Conservation (phyloP, 192 early-diverging fungal species). For the Coemansia sp. region DNA sequence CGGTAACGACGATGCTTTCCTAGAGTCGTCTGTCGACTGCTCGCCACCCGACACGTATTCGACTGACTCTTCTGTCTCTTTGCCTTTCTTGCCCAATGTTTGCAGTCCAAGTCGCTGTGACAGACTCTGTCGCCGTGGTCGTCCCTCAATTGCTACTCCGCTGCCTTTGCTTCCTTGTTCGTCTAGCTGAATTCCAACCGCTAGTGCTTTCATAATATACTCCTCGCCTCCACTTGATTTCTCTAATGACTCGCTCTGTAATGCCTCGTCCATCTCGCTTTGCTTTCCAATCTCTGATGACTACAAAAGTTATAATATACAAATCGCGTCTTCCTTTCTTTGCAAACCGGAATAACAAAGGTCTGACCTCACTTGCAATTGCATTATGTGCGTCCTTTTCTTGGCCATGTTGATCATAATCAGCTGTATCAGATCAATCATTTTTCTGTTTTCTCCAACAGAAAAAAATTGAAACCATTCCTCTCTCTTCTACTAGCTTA, state of each 20-base stretch:
- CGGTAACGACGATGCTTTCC: not conserved
- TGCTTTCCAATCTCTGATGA: not conserved
- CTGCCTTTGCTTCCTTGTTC: not conserved
- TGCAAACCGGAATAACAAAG: too few relatives aligned
- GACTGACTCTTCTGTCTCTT: not conserved
- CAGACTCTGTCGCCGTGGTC: slow-evolving; percentile 42
- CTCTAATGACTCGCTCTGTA: too few relatives aligned
- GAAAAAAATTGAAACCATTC: too few relatives aligned
- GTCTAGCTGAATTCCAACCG: slow-evolving; percentile 22
- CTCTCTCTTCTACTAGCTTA: not conserved
- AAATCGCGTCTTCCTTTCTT: too few relatives aligned
- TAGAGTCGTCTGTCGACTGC: not conserved
- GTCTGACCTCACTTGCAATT: too few relatives aligned
- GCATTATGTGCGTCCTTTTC: too few relatives aligned
- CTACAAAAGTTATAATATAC: too few relatives aligned
- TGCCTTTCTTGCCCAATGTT: slow-evolving; percentile 1
- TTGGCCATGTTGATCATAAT: too few relatives aligned
- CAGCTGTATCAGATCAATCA: too few relatives aligned
- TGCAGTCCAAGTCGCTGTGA: slow-evolving; percentile 46
- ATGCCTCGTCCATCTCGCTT: not conserved
- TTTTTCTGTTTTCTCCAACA: too few relatives aligned
- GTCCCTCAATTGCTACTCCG: not conserved
- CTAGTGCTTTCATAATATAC: slow-evolving; percentile 31
- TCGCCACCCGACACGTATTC: not conserved
- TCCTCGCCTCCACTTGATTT: not conserved